Conservation (phyloP, 106 monocot species). For the Agapanthus africanus region DNA sequence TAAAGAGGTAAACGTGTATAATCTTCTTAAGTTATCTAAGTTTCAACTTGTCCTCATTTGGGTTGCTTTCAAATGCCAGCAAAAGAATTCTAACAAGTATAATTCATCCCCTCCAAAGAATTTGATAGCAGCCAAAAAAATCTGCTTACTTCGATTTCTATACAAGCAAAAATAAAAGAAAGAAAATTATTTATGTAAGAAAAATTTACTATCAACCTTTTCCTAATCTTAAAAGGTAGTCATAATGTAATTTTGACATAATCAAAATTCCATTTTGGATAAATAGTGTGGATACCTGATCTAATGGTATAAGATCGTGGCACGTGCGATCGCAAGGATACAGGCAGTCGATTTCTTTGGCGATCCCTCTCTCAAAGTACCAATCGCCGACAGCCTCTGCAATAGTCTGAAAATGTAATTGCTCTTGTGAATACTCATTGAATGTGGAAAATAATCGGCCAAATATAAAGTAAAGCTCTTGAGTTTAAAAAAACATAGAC, state of each 20-base stretch:
- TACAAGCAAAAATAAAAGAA: no score
- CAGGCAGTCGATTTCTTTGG: constrained; percentile 51
- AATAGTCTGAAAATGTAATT: constrained; percentile 31
- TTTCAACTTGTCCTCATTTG: no score
- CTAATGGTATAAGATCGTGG: constrained; percentile 13
- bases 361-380: constrained; percentile 52
- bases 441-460: not conserved
- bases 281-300: not conserved
- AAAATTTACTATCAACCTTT: no score
- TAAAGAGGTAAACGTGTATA: no score
- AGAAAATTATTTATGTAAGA: no score
- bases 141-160: not conserved
- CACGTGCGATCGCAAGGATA: constrained; percentile 81
- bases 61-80: no score
- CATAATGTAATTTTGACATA: not conserved
- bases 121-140: no score
- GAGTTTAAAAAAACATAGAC: constrained; percentile 33
- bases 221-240: not conserved
- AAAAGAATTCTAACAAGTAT: no score
- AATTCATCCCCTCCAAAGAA: no score
- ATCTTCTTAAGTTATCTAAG: no score
- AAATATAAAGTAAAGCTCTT: no score
- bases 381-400: constrained; percentile 78
- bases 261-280: not conserved
- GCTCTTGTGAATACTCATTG: not conserved